Base-by-base conservation (phyloP, 805 yeast genomes). In the Isabelozyma gotoi region DNA sequence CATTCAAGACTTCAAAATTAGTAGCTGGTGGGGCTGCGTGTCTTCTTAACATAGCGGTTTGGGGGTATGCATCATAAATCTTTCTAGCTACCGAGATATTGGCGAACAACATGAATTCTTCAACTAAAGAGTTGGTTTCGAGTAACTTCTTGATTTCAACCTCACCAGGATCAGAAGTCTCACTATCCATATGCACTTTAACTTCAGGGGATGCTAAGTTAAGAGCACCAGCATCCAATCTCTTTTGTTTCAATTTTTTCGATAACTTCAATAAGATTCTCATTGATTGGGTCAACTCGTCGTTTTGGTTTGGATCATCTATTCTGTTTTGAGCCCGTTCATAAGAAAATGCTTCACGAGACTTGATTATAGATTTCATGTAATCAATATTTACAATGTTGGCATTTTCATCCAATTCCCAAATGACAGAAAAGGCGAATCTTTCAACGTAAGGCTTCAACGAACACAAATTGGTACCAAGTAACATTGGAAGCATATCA, bases 131-230 rank as follows among this genome's bases (percentile, higher is more conserved):
- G 60, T 92, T 94, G 2, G 99, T 94, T 40, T 88, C 99, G 38
- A 86, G 75, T 8, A 88, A 68, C 60, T 88, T 78, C 63, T 94
- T 94, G 50, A 94, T 82, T 62, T 92, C 98, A 37, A 94, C 97
- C 56, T 89, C 96, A 46, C 85, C 85, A 2, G 99, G 98, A 63
- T 94, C 99, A 1, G 96, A 85, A 3, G 98, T 90, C 67, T 94
- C 99, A 59, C 92, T 85, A 57, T 94, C 99, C 84, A 91, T 85
- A 55, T 90, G 94, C 31, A 94, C 96, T 65, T 92, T 92, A 39
- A 94, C 99, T 63, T 94, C 99, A 0, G 99, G 99, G 3, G 97
- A 89, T 0, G 99, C 97, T 53, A 94, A 73, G 63, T 94, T 94
- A 62, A 94, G 77, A 0, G 99, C 99, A 69, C 99, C 99, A 2